phyloP scores from a whole-genome alignment of 1,284 basidiomycete species.

The Ganoderma meredithae region DNA sequence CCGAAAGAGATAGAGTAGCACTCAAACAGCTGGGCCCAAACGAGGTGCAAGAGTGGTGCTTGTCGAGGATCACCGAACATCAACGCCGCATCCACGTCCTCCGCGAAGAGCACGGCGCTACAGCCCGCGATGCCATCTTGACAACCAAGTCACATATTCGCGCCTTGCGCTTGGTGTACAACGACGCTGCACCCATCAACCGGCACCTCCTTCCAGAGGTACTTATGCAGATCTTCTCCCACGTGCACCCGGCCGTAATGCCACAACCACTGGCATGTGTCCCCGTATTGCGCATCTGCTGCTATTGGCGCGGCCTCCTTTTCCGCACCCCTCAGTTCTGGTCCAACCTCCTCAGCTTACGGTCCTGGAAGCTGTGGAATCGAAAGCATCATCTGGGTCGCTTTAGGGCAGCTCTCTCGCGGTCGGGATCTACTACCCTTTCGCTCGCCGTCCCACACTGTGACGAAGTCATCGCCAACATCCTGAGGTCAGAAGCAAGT shows the following conservation, averaged over 20 bases:
- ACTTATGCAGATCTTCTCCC: conserved; percentile 4
- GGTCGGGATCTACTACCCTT: neutral
- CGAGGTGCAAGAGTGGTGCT: neutral
- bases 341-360: conserved; percentile 7
- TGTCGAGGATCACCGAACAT: neutral
- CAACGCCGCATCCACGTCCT: neutral
- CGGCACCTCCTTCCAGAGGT: conserved; percentile 4
- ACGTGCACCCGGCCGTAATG: neutral
- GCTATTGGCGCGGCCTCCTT: neutral
- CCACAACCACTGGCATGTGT: neutral
- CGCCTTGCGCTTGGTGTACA: conserved; percentile 5
- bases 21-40: neutral
- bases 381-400: neutral
- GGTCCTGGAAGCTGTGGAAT: neutral
- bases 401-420: neutral
- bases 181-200: conserved; percentile 1
- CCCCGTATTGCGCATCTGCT: neutral
- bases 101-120: neutral
- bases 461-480: neutral
- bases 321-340: conserved; percentile 3
- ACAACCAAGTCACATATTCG: conserved; percentile 1
- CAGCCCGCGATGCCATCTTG: neutral
- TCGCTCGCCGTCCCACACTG: neutral
- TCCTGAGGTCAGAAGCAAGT: neutral
- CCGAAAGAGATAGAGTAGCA: neutral